phyloP scores from a whole-genome alignment of 352 stramenopile genomes.

The Phytophthora melonis region DNA sequence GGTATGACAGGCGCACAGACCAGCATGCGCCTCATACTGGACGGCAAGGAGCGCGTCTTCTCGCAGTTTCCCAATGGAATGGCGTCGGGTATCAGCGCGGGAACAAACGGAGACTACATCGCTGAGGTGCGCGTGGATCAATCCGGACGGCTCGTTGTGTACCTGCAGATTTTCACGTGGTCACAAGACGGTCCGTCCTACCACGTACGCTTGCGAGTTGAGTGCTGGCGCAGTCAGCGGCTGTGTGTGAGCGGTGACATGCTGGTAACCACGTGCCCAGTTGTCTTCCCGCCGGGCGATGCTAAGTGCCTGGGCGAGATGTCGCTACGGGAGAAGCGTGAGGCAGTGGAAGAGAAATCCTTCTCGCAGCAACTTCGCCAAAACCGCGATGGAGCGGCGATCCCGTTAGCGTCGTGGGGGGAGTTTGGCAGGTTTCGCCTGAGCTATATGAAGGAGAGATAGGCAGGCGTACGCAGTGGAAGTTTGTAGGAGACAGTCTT shows the following conservation, averaged over 20 bases:
- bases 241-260: constrained; percentile 59
- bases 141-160: constrained; percentile 46
- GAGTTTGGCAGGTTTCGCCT: constrained; percentile 39
- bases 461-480: no score
- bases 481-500: no score
- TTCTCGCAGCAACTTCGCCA: constrained; percentile 9
- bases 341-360: constrained; percentile 23
- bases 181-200: constrained; percentile 35
- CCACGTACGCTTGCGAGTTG: constrained; percentile 49
- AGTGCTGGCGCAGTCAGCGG: constrained; percentile 54
- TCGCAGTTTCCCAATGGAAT: constrained; percentile 57
- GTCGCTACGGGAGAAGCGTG: constrained; percentile 49
- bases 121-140: constrained; percentile 49
- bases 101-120: constrained; percentile 59
- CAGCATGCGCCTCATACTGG: constrained; percentile 49
- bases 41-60: constrained; percentile 62
- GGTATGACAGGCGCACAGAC: constrained; percentile 16
- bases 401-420: constrained; percentile 21
- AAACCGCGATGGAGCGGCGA: background rate
- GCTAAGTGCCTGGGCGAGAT: constrained; percentile 46
- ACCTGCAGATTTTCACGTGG: constrained; percentile 54
- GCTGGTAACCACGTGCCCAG: constrained; percentile 33
- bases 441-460: constrained; percentile 24
- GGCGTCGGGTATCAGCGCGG: constrained; percentile 24
- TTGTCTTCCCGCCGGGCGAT: constrained; percentile 37